phyloP scores from a whole-genome alignment of 2,329 filamentous ascomycete genomes.

The Verticillium dahliae region DNA sequence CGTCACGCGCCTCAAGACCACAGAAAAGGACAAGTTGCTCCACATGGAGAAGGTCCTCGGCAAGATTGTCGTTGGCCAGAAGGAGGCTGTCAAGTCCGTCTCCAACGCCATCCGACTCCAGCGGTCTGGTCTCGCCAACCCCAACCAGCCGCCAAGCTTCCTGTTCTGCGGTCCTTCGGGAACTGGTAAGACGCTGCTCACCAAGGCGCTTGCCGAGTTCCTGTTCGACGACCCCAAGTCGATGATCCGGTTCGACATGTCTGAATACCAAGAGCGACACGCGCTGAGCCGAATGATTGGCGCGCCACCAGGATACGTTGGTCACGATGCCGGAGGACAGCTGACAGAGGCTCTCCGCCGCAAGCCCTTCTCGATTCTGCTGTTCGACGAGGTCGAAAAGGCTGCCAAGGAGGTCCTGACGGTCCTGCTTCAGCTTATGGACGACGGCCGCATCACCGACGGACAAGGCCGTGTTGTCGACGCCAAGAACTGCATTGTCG shows the following conservation, averaged over 20 bases:
- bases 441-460: constrained; percentile 96
- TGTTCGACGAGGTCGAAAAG: constrained; percentile 98
- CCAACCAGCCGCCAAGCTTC: constrained; percentile 96
- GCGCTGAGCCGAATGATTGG: constrained; percentile 96
- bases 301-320: constrained; percentile 92
- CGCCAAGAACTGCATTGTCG: constrained; percentile 96
- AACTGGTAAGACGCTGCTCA: constrained; percentile 95
- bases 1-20: constrained; percentile 85
- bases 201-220: constrained; percentile 95
- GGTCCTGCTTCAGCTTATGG: constrained; percentile 98
- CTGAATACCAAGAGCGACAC: constrained; percentile 96
- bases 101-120: constrained; percentile 95
- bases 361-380: constrained; percentile 92
- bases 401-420: constrained; percentile 96
- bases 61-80: constrained; percentile 86
- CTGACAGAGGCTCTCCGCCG: constrained; percentile 90
- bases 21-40: constrained; percentile 97
- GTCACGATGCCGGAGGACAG: constrained; percentile 92
- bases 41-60: constrained; percentile 87
- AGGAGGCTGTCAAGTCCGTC: constrained; percentile 85
- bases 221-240: constrained; percentile 94
- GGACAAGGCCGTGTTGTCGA: constrained; percentile 93
- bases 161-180: constrained; percentile 97
- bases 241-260: constrained; percentile 99
- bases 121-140: constrained; percentile 88